Base-by-base conservation (phyloP, 208 protist species). In the Acanthamoeba healyi region DNA sequence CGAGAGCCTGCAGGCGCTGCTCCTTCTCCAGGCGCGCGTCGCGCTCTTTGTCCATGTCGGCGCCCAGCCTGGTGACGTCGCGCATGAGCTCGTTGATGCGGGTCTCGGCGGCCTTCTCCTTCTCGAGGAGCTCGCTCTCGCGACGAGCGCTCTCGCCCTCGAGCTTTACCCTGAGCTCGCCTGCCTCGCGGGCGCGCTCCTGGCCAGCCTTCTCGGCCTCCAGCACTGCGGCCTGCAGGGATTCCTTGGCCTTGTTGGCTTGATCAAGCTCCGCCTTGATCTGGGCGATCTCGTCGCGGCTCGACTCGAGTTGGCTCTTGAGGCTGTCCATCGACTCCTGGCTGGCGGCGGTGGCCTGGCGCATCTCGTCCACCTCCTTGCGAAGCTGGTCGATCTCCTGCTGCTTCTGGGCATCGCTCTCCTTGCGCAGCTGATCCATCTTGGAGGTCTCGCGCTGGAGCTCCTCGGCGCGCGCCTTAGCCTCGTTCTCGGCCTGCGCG, bases 1-100 rank as follows among this genome's bases (percentile, higher is more conserved):
- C 70, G 70, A 79, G 29, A 4, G 70, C 70, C 70, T 79, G 36
- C 36, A 79, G 70, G 17, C 70, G 70, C 36, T 10, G 15, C 70
- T 79, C 70, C 70, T 44, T 79, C 38, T 79, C 36, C 6, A 79
- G 29, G 7, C 70, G 29, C 38, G 7, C 36, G 36, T 79, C 70
- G 70, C 70, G 70, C 70, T 79, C 70, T 4, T 24, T 5, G 14
- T 79, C 70, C 70, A 79, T 36, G 5, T 79, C 38, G 15, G 70
- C 10, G 70, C 29, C 38, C 12, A 79, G 70, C 70, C 38, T 7
- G 70, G 70, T 32, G 34, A 38, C 38, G 6, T 79, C 70, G 4
- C 5, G 7, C 70, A 79, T 79, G 36, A 79, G 70, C n/a, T 44
- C 70, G 38, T 79, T 79, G 70, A 79, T 79, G 38, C 70, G 70